These are phyloP conservation scores for Plenodomus biglobosus DNA, from an alignment of 2,329 filamentous ascomycete genomes.

Conservation along the genomic window DNA sequence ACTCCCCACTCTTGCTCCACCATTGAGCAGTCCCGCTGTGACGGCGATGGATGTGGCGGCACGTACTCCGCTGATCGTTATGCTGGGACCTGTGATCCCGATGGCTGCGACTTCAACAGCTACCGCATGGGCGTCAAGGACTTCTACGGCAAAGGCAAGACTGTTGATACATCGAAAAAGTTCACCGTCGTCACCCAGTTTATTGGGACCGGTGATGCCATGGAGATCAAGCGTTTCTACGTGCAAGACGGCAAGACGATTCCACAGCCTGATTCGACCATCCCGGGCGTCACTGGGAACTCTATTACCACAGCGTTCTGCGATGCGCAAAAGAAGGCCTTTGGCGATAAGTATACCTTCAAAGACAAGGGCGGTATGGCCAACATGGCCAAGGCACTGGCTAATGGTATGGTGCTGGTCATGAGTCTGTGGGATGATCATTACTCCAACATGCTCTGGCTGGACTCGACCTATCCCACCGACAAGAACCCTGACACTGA, in stretches of 20 bases:
- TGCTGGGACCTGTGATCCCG: conserved; percentile 64
- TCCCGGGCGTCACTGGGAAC: conserved; percentile 49
- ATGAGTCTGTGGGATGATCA: conserved; percentile 67
- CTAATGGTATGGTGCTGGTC: conserved; percentile 63
- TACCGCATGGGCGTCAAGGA: conserved; percentile 64
- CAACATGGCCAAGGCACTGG: conserved; percentile 58
- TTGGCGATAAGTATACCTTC: conserved; percentile 51
- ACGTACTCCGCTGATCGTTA: conserved; percentile 59
- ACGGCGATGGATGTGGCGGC: conserved; percentile 49
- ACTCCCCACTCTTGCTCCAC: conserved; percentile 65
- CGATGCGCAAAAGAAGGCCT: conserved; percentile 31
- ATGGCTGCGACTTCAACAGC: conserved; percentile 64
- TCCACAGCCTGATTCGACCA: conserved; percentile 47
- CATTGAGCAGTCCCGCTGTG: conserved; percentile 56
- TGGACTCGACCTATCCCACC: conserved; percentile 65
- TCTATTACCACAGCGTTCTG: conserved; percentile 37
- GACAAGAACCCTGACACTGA: conserved; percentile 27
- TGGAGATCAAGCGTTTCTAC: conserved; percentile 52
- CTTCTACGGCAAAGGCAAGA: conserved; percentile 62
- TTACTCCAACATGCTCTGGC: conserved; percentile 70
- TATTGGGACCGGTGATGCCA: conserved; percentile 44
- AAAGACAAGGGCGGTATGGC: conserved; percentile 58
- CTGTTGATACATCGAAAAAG: conserved; percentile 45
- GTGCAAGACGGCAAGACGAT: conserved; percentile 54
- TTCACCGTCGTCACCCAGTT: conserved; percentile 56